Evolutionary conservation across 805 yeast species (phyloP).

Genomic region (Wickerhamomyces bisporus): DNA sequence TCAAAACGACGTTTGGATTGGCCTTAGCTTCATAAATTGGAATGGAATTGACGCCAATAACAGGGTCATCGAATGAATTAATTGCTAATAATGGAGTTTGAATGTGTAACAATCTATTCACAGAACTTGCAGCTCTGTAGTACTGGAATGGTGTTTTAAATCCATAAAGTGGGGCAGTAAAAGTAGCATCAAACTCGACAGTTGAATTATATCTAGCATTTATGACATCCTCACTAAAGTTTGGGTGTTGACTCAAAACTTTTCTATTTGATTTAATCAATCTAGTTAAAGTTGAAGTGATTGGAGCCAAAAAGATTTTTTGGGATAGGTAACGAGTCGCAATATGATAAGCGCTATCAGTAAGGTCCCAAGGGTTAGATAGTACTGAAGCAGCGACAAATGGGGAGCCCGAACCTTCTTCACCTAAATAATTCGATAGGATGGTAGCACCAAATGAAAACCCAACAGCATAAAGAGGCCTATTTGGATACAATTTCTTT

Average conservation of each 20-base stretch:
- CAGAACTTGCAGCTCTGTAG: conserved; percentile 62
- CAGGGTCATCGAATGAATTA: conserved; percentile 64
- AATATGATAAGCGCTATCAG: conserved; percentile 45
- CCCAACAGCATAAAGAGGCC: conserved; percentile 62
- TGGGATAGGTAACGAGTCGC: conserved; percentile 33
- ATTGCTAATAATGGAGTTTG: conserved; percentile 59
- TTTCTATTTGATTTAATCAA: conserved; percentile 39
- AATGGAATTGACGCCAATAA: conserved; percentile 44
- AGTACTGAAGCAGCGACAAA: conserved; percentile 55
- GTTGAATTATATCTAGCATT: conserved; percentile 36
- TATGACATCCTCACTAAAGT: conserved; percentile 29
- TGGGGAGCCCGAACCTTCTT: conserved; percentile 48
- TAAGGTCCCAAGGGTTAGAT: conserved; percentile 72
- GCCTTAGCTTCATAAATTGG: conserved; percentile 44
- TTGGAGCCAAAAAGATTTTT: conserved; percentile 35
- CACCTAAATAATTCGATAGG: conserved; percentile 63
- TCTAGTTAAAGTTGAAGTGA: conserved; percentile 37
- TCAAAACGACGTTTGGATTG: conserved; percentile 55
- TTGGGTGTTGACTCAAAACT: conserved; percentile 27
- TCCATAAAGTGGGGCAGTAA: conserved; percentile 60
- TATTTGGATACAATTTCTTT: conserved; percentile 48
- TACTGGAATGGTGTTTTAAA: conserved; percentile 57
- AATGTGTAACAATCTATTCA: conserved; percentile 47
- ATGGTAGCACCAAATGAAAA: conserved; percentile 71
- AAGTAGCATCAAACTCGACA: conserved; percentile 53